These are phyloP conservation scores for Phytophthora pinifolia DNA, from an alignment of 352 stramenopile genomes.

Conservation along the genomic window DNA sequence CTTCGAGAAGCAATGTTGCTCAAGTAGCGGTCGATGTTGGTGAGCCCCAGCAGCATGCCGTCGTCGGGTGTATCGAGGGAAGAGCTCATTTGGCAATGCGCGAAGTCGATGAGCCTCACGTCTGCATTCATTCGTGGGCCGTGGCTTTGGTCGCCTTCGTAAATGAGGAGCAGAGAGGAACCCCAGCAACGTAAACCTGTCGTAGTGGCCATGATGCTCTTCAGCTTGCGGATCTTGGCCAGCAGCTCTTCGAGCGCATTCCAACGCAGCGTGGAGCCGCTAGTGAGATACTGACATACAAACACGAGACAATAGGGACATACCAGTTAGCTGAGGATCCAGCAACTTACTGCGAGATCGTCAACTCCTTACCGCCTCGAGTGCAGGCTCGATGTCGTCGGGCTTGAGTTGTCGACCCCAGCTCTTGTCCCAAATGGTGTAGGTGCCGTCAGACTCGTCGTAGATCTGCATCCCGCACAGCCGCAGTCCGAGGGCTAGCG, in stretches of 20 bases:
- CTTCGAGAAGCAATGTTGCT: constrained; percentile 33
- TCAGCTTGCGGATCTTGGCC: constrained; percentile 44
- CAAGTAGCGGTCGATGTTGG: constrained; percentile 58
- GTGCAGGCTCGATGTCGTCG: constrained; percentile 59
- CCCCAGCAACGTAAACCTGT: constrained; percentile 74
- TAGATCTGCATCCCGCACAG: constrained; percentile 87
- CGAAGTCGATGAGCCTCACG: constrained; percentile 79
- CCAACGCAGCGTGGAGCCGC: constrained; percentile 38
- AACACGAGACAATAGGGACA: neutral
- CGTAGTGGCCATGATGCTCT: constrained; percentile 43
- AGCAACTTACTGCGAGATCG: neutral
- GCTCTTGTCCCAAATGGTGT: constrained; percentile 79
- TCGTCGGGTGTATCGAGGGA: constrained; percentile 53
- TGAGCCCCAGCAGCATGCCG: constrained; percentile 63
- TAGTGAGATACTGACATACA: constrained; percentile 60
- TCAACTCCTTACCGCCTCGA: constrained; percentile 48
- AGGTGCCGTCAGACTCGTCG: constrained; percentile 50
- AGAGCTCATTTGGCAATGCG: constrained; percentile 71
- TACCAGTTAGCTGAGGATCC: neutral
- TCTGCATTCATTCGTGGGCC: constrained; percentile 30
- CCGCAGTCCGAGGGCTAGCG: constrained; percentile 58
- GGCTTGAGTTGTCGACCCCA: constrained; percentile 63
- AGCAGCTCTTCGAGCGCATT: constrained; percentile 48
- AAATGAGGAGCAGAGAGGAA: constrained; percentile 71
- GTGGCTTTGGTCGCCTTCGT: constrained; percentile 59